Percentiles rank a stretch among this genome's conserved stretches.
Evolutionary conservation across 768 basidiomycete genomes (phyloP).

Genomic region (Roridomyces roridus): DNA sequence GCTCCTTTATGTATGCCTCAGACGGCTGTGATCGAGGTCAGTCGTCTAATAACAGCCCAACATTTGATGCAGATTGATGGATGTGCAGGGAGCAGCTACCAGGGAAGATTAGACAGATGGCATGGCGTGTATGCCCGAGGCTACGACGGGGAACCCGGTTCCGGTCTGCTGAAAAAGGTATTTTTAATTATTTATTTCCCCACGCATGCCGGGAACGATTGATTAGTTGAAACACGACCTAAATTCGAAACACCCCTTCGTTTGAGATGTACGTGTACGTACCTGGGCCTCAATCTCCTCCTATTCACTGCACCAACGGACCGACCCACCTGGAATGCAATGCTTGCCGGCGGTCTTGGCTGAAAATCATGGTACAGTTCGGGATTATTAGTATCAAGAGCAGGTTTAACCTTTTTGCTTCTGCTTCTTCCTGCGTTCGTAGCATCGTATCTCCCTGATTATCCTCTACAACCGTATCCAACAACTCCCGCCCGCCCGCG

Average conservation of each 20-base stretch:
- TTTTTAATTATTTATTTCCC: slow-evolving; percentile 11
- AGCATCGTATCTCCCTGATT: not conserved
- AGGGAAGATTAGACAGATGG: slow-evolving; percentile 19
- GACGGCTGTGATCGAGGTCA: slow-evolving; percentile 10
- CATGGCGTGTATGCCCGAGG: not conserved
- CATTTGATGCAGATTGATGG: slow-evolving; percentile 26
- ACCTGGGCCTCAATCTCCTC: not conserved
- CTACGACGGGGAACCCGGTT: not conserved
- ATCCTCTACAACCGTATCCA: not conserved
- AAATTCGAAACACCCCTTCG: slow-evolving; percentile 11
- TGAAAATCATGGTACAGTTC: too few species aligned
- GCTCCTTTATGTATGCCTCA: slow-evolving; percentile 18
- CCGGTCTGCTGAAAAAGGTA: slow-evolving; percentile 8
- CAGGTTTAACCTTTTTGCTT: too few species aligned
- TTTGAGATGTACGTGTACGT: slow-evolving; percentile 17
- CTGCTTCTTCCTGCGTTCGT: not conserved
- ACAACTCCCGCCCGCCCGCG: too few species aligned
- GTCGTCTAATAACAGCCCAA: slow-evolving; percentile 17
- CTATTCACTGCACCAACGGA: not conserved
- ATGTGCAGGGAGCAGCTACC: not conserved
- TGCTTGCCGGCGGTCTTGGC: too few species aligned
- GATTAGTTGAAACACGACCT: not conserved
- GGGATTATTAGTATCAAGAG: too few species aligned
- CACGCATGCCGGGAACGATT: slow-evolving; percentile 14
- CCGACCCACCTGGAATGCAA: too few species aligned